A percentile compares a stretch with the other conserved stretches of the same genome.
phyloP scores from a whole-genome alignment of 345 rosid genomes.

The Kandelia obovata region DNA sequence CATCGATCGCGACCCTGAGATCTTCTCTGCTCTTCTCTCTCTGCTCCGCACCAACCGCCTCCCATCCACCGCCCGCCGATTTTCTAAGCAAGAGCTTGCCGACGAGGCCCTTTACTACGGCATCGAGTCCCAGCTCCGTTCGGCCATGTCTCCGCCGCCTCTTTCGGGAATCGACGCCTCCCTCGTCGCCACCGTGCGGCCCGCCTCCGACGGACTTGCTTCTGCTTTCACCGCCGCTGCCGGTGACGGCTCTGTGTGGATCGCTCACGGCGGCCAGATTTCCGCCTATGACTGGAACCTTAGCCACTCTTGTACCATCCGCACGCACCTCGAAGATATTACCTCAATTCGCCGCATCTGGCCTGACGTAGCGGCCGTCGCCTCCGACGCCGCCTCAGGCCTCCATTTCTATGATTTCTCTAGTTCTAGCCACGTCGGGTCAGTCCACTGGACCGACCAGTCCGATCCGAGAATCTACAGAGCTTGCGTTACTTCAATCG shows the following conservation, averaged over 20 bases:
- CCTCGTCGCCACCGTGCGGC: slow-evolving; percentile 49
- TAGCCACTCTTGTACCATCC: slow-evolving; percentile 52
- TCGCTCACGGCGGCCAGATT: slow-evolving; percentile 89
- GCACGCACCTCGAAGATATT: slow-evolving; percentile 75
- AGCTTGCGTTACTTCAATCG: slow-evolving; percentile 60
- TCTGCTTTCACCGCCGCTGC: slow-evolving; percentile 60
- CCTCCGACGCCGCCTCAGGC: slow-evolving; percentile 62
- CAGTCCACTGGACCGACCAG: slow-evolving; percentile 73
- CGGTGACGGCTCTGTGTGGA: slow-evolving; percentile 72
- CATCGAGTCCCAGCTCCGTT: slow-evolving; percentile 57
- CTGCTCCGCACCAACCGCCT: slow-evolving; percentile 72
- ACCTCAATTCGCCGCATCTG: slow-evolving; percentile 60
- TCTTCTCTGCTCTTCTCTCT: slow-evolving; percentile 76
- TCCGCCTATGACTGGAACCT: slow-evolving; percentile 78
- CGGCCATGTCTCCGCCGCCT: slow-evolving; percentile 62
- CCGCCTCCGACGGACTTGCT: slow-evolving; percentile 63
- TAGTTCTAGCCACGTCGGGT: slow-evolving; percentile 52
- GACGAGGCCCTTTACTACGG: slow-evolving; percentile 92
- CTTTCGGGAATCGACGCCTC: slow-evolving; percentile 76
- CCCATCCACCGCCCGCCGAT: slow-evolving; percentile 54
- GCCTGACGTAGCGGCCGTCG: slow-evolving; percentile 62
- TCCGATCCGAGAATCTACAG: slow-evolving; percentile 79
- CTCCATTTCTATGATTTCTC: slow-evolving; percentile 81
- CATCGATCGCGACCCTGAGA: slow-evolving; percentile 92
- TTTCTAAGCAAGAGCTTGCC: slow-evolving; percentile 77